These are phyloP conservation scores for Inga leiocalycina DNA, from an alignment of 306 rosid species.

Conservation along the genomic window DNA sequence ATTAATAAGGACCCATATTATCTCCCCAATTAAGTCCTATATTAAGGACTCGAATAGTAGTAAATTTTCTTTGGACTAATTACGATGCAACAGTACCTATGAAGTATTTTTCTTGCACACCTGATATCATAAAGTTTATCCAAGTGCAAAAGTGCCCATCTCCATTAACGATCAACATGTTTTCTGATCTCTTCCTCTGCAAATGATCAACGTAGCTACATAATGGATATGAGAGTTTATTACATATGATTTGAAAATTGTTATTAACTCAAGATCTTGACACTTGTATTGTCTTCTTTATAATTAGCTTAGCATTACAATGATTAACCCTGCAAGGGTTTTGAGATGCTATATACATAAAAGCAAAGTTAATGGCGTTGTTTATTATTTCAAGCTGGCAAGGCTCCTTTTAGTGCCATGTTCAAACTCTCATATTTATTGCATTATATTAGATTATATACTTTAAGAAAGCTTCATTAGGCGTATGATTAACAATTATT, in stretches of 20 bases:
- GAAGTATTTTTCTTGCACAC: too few species aligned
- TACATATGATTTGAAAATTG: not conserved
- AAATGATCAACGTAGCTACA: not conserved
- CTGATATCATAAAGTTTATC: too few species aligned
- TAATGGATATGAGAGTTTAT: not conserved
- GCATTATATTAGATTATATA: constrained; percentile 14
- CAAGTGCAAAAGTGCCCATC: not conserved
- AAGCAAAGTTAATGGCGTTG: not conserved
- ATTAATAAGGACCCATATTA: too few species aligned
- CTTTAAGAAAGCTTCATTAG: constrained; percentile 37
- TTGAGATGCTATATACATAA: constrained; percentile 31
- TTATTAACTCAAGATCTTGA: not conserved
- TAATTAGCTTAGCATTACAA: constrained; percentile 29
- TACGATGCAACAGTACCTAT: too few species aligned
- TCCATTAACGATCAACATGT: not conserved
- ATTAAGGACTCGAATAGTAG: too few species aligned
- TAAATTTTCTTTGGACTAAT: too few species aligned
- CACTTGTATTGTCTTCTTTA: constrained; percentile 26
- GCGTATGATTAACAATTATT: constrained; percentile 38
- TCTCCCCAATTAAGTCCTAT: too few species aligned
- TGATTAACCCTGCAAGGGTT: constrained; percentile 41
- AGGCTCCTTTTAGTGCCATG: constrained; percentile 43
- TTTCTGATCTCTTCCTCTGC: too few species aligned
- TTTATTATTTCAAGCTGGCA: constrained; percentile 36
- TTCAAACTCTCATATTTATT: constrained; percentile 27